These are phyloP conservation scores for Salvia rosmarinus DNA, from an alignment of 257 asterid genomes.

Conservation along the genomic window DNA sequence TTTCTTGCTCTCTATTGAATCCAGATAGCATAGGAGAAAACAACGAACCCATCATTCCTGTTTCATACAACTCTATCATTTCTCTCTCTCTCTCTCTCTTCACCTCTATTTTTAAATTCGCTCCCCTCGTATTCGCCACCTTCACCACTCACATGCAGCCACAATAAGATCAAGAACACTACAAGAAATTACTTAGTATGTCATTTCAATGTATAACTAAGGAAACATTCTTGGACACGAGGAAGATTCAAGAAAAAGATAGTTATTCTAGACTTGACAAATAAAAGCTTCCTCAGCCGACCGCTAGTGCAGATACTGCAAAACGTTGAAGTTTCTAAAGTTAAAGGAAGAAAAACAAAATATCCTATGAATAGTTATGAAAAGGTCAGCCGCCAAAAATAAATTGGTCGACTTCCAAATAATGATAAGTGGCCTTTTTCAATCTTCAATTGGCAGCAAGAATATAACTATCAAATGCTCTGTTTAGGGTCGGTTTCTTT, in stretches of 20 bases:
- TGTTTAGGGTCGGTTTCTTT: neutral
- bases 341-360: too few relatives aligned
- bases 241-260: neutral
- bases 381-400: neutral
- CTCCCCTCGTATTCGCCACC: slow-evolving; percentile 36
- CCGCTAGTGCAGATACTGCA: neutral
- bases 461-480: too few relatives aligned
- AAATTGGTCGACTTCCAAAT: neutral
- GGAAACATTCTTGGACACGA: neutral
- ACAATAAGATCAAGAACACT: neutral
- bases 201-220: neutral
- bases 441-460: neutral
- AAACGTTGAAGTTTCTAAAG: neutral
- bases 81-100: neutral
- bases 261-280: neutral
- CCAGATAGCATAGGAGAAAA: slow-evolving; percentile 27
- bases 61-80: neutral
- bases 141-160: slow-evolving; percentile 28
- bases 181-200: neutral
- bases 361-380: neutral
- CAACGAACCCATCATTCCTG: neutral
- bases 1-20: slow-evolving; percentile 36
- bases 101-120: neutral
- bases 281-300: slow-evolving; percentile 9
- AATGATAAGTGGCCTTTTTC: neutral